Evolutionary conservation across 768 basidiomycete species (phyloP), one percentile per base, ranked within the genome.

Genomic region (Auriculariales sp.): DNA sequence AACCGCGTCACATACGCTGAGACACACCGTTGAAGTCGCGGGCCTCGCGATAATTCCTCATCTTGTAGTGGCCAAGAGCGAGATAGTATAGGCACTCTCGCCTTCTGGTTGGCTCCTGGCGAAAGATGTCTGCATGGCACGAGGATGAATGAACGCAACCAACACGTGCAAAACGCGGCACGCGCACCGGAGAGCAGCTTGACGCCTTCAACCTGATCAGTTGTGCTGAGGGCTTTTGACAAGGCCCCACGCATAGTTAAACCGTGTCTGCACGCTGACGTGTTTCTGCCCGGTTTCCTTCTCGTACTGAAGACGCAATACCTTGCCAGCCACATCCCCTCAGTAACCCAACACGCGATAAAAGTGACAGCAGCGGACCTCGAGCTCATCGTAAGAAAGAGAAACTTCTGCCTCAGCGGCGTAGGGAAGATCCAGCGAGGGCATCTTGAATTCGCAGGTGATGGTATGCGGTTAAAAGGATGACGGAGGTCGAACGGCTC

Each of bases 11-110:
- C 30, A 49, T 11, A 27, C n/a, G 46, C 24, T 29, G 22, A 28
- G n/a, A 62, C 84, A 53, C 46, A 95, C 94, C 81, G 63, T 97
- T 97, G 64, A 95, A 99, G 53, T 76, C 81, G 65, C 76, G 83
- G 2, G 93, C 90, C 59, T 97, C 88, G 17, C 86, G 84, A 62
- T 83, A 97, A 62, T 97, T 92, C 10, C 82, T 81, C 77, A 97
- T 83, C 72, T 98, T 98, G 67, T 90, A 97, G 64, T 98, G 81
- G 0, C 95, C 95, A 12, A 98, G 71, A 3, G 92, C 90, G 24
- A 99, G 79, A 68, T 97, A 99, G 61, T 98, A 99, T 30, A 97
- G 67, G 58, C 94, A 98, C 66, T 98, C 95, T 67, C 94, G 71
- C 53, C 95, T 75, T 55, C 94, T 76, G 19, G 79, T 64, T 3